These are phyloP conservation scores for Trichoderma endophyticum DNA, from an alignment of 2,329 filamentous ascomycete genomes.

Conservation along the genomic window DNA sequence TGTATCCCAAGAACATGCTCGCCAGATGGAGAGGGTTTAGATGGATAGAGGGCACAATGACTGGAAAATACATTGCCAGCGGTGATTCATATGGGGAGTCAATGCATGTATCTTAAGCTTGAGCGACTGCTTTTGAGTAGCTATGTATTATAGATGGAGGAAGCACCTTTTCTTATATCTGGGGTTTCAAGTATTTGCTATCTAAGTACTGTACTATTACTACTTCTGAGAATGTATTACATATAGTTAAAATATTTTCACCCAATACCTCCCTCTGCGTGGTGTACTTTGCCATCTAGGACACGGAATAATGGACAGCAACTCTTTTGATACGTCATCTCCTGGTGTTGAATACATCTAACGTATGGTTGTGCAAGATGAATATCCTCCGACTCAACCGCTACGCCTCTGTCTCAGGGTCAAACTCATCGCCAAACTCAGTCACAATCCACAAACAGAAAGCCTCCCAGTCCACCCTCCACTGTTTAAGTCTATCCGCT, in stretches of 20 bases:
- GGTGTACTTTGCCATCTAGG: not conserved
- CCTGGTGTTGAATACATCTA: not conserved
- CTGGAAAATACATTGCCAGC: not conserved
- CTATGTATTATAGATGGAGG: not conserved
- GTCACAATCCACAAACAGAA: conserved; percentile 89
- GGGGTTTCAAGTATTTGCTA: not conserved
- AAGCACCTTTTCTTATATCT: not conserved
- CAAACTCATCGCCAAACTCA: conserved; percentile 68
- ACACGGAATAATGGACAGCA: not conserved
- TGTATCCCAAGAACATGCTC: not conserved
- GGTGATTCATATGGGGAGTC: not conserved
- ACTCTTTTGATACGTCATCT: not conserved
- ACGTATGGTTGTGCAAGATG: not conserved
- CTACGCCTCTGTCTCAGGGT: conserved; percentile 19
- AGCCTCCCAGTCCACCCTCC: conserved; percentile 78
- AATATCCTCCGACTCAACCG: not conserved
- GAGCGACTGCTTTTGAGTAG: not conserved
- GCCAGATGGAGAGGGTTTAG: not conserved
- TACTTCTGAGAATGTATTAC: too few relatives aligned
- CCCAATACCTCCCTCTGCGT: not conserved
- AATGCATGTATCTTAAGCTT: not conserved
- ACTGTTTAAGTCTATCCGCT: conserved; percentile 70
- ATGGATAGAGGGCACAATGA: not conserved
- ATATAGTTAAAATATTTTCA: not conserved
- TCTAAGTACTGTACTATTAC: not conserved